A percentile compares a stretch with the other conserved stretches of the same genome.
phyloP scores from a whole-genome alignment of 2,329 filamentous ascomycete genomes.

The Sarocladiaceae sp. region DNA sequence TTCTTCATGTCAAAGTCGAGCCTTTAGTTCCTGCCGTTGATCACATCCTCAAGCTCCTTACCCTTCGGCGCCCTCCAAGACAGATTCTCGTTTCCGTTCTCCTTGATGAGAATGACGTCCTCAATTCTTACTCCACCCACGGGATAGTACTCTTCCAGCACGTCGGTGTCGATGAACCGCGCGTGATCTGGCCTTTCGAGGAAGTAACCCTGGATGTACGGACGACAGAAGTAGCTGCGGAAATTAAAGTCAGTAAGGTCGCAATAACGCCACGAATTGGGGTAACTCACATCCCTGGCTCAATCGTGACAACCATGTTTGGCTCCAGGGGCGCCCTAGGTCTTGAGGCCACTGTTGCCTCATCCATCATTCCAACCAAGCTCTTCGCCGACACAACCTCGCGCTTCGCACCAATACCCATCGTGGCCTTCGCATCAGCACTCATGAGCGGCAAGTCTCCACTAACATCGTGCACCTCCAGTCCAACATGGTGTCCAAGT shows the following conservation, averaged over 20 bases:
- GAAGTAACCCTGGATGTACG: slow-evolving; percentile 68
- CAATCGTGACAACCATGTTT: slow-evolving; percentile 72
- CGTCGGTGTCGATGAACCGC: slow-evolving; percentile 60
- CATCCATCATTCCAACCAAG: slow-evolving; percentile 24
- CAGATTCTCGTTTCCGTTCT: slow-evolving; percentile 76
- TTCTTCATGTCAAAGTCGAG: too few relatives aligned
- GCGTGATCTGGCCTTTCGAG: slow-evolving; percentile 54
- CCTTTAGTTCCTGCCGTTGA: too few relatives aligned
- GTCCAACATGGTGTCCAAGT: slow-evolving; percentile 60
- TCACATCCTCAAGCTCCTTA: slow-evolving; percentile 62
- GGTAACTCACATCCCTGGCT: slow-evolving; percentile 61
- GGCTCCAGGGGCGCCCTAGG: slow-evolving; percentile 22
- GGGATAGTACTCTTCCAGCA: slow-evolving; percentile 65
- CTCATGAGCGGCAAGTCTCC: slow-evolving; percentile 31
- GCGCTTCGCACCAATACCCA: slow-evolving; percentile 34
- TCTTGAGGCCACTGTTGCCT: slow-evolving; percentile 16
- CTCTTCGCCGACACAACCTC: slow-evolving; percentile 33
- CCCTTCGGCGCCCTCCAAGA: slow-evolving; percentile 71
- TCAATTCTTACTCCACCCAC: slow-evolving; percentile 92
- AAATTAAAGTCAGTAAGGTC: background rate
- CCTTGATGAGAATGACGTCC: slow-evolving; percentile 80
- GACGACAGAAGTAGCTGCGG: slow-evolving; percentile 66
- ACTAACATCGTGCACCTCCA: slow-evolving; percentile 60
- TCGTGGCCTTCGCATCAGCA: slow-evolving; percentile 17
- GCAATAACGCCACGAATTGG: background rate